These are phyloP conservation scores for Coleophoma eucalyptorum DNA, from an alignment of 2,329 filamentous ascomycete genomes.

Conservation along the genomic window DNA sequence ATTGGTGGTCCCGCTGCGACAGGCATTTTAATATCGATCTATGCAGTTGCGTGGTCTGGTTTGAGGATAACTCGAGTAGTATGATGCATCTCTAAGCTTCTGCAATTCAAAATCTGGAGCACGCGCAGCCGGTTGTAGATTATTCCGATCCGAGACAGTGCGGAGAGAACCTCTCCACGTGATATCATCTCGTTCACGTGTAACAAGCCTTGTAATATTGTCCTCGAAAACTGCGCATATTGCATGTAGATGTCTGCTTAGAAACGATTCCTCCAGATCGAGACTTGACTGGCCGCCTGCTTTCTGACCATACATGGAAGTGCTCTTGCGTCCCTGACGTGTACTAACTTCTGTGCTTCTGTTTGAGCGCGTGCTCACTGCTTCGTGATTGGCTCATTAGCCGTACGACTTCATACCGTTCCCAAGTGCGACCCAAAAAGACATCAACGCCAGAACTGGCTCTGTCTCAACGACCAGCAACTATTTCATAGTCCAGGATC, in stretches of 20 bases:
- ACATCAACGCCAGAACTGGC: not conserved
- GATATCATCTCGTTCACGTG: too few relatives aligned
- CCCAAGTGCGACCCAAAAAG: not conserved
- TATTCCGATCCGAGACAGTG: not conserved
- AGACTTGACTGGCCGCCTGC: too few relatives aligned
- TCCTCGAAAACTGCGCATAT: too few relatives aligned
- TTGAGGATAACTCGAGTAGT: not conserved
- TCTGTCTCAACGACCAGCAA: not conserved
- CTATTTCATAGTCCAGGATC: not conserved
- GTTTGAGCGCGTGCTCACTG: too few relatives aligned
- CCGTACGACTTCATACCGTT: slow-evolving; percentile 1
- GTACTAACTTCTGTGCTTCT: too few relatives aligned
- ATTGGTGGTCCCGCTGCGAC: slow-evolving; percentile 47
- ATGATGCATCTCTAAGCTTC: not conserved
- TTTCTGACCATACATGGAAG: not conserved
- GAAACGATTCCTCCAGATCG: too few relatives aligned
- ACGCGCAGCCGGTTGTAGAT: too few relatives aligned
- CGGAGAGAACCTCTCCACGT: not conserved
- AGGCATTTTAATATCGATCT: slow-evolving; percentile 19
- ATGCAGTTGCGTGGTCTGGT: not conserved
- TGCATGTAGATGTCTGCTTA: too few relatives aligned
- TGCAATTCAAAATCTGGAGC: not conserved
- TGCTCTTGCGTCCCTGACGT: not conserved
- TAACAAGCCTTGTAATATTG: too few relatives aligned
- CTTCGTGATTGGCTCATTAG: not conserved